These are phyloP conservation scores for Cercospora beticola DNA, from an alignment of 2,329 filamentous ascomycete genomes.

Conservation along the genomic window DNA sequence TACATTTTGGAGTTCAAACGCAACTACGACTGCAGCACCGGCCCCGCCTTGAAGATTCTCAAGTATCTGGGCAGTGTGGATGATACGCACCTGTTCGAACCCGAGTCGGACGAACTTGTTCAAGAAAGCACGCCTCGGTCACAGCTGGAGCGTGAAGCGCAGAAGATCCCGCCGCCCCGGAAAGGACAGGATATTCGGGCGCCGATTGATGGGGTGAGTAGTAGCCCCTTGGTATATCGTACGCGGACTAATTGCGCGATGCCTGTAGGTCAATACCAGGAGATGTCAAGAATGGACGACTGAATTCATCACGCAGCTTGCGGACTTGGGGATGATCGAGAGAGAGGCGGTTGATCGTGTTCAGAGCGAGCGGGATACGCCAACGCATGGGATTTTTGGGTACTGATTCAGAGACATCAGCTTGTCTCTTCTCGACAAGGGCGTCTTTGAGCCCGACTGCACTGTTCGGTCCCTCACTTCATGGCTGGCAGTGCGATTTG, in stretches of 20 bases:
- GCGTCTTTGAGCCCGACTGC: too few species aligned
- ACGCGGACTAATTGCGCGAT: not conserved
- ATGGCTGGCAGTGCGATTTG: too few species aligned
- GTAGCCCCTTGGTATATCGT: too few species aligned
- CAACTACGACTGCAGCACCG: not conserved
- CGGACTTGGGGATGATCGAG: not conserved
- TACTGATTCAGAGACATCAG: too few species aligned
- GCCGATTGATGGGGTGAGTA: not conserved
- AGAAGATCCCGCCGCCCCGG: not conserved
- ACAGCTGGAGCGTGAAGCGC: not conserved
- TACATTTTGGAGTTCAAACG: not conserved
- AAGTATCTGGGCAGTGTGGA: not conserved
- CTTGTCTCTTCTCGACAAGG: too few species aligned
- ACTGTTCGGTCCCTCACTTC: too few species aligned
- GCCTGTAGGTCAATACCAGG: not conserved
- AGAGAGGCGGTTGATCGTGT: not conserved
- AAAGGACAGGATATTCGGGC: not conserved
- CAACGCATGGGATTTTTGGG: not conserved
- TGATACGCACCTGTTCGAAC: not conserved
- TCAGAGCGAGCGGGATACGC: not conserved
- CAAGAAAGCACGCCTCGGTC: not conserved
- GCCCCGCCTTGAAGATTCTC: not conserved
- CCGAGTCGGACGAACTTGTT: not conserved
- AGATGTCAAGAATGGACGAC: not conserved
- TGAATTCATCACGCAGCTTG: not conserved